phyloP scores from a whole-genome alignment of 2,329 filamentous ascomycete genomes.

The Colletotrichum nymphaeae region DNA sequence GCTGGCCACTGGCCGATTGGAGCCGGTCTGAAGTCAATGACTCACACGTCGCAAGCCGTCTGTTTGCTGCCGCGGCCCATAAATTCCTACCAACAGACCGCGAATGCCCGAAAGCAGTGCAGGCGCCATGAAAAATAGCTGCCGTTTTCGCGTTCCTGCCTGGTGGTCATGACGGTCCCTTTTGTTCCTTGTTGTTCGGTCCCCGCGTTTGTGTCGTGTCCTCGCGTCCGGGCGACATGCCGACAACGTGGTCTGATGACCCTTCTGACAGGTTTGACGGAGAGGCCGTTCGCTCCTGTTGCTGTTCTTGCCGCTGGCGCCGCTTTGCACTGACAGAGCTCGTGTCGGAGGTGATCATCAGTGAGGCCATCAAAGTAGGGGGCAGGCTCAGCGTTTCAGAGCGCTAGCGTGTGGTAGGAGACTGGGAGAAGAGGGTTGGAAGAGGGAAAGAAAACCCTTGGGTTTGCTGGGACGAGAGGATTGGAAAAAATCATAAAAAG shows the following conservation, averaged over 20 bases:
- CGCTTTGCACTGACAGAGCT: slow-evolving; percentile 25
- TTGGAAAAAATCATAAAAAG: slow-evolving; percentile 18
- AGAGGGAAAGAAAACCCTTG: slow-evolving; percentile 3
- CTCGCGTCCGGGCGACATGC: slow-evolving; percentile 22
- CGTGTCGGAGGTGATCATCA: slow-evolving; percentile 31
- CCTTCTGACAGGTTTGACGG: slow-evolving; percentile 31
- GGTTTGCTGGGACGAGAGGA: slow-evolving; percentile 24
- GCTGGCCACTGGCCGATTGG: slow-evolving; percentile 27
- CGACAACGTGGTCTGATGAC: slow-evolving; percentile 31
- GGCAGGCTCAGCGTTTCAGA: slow-evolving; percentile 38
- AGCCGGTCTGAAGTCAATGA: slow-evolving; percentile 34
- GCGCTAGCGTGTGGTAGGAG: slow-evolving; percentile 30
- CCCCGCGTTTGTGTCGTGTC: slow-evolving; percentile 15
- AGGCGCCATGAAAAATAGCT: slow-evolving; percentile 11
- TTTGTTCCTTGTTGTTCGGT: slow-evolving; percentile 3
- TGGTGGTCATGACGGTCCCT: not conserved
- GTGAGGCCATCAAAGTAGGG: slow-evolving; percentile 36
- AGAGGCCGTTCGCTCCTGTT: slow-evolving; percentile 17
- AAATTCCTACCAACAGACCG: slow-evolving; percentile 27
- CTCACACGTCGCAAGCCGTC: slow-evolving; percentile 36
- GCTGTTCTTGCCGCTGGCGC: not conserved
- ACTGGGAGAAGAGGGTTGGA: slow-evolving; percentile 14
- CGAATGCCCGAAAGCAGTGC: slow-evolving; percentile 31
- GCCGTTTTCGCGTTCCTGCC: slow-evolving; percentile 24
- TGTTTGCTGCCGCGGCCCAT: slow-evolving; percentile 29